Evolutionary conservation across 2,329 filamentous ascomycete species (phyloP).

Genomic region (Epichloe gansuensis): DNA sequence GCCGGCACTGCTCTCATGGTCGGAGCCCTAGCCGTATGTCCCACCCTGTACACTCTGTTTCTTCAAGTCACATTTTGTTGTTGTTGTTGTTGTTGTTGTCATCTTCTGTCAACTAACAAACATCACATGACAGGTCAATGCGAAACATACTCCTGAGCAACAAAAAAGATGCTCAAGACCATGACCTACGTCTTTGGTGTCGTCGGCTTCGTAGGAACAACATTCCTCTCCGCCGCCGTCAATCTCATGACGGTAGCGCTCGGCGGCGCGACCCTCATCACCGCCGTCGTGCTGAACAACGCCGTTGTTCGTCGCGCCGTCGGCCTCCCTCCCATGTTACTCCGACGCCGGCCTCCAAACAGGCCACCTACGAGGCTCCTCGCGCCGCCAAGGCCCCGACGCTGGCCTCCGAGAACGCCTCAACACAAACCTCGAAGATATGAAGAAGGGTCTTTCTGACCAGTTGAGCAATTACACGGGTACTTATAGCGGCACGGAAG

Average conservation of each 20-base stretch:
- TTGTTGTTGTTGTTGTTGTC: not conserved
- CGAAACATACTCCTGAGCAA: conserved; percentile 19
- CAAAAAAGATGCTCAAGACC: conserved; percentile 26
- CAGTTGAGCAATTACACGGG: conserved; percentile 24
- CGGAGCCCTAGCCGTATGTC: conserved; percentile 39
- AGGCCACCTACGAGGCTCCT: conserved; percentile 24
- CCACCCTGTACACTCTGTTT: not conserved
- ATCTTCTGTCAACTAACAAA: not conserved
- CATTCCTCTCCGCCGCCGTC: conserved; percentile 34
- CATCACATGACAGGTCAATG: conserved; percentile 19
- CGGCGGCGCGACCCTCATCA: conserved; percentile 24
- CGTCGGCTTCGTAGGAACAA: conserved; percentile 31
- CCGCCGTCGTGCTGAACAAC: conserved; percentile 26
- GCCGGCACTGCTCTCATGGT: conserved; percentile 45
- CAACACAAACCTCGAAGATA: conserved; percentile 20
- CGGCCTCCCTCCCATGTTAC: conserved; percentile 23
- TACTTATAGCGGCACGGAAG: conserved; percentile 18
- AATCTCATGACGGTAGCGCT: conserved; percentile 36
- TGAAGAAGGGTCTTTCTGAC: conserved; percentile 26
- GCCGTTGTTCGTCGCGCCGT: conserved; percentile 24
- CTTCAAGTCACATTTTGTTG: not conserved
- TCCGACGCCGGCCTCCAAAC: conserved; percentile 4
- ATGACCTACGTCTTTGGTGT: conserved; percentile 32
- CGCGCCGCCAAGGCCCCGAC: conserved; percentile 12
- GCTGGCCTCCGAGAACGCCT: conserved; percentile 20